A percentile compares a stretch with the other conserved stretches of the same genome.
phyloP scores from a whole-genome alignment of 2,329 filamentous ascomycete species.

The Venturia carpophila region DNA sequence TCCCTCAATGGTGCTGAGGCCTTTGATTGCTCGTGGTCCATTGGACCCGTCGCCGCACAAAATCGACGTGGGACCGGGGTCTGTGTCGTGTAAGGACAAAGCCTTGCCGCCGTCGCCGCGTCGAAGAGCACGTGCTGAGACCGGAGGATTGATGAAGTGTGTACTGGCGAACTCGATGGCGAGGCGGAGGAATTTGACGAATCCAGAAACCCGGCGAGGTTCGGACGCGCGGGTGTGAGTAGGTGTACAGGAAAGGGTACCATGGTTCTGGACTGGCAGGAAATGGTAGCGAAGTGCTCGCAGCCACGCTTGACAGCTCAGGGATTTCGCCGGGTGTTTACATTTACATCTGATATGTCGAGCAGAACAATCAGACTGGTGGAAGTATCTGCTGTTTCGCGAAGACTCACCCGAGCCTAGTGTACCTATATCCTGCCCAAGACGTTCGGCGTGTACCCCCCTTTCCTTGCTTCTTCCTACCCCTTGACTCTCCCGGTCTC shows the following conservation, averaged over 20 bases:
- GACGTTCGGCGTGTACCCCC: neutral
- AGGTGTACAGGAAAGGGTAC: too few species aligned
- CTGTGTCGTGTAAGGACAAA: slow-evolving; percentile 16
- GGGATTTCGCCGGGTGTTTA: neutral
- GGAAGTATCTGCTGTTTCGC: neutral
- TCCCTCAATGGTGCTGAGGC: slow-evolving; percentile 15
- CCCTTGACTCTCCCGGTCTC: neutral
- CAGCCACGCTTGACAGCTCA: neutral
- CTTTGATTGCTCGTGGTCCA: slow-evolving; percentile 14
- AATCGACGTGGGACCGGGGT: neutral
- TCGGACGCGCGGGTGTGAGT: neutral
- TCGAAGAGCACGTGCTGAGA: slow-evolving; percentile 20
- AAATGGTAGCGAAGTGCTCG: neutral
- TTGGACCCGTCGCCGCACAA: slow-evolving; percentile 14
- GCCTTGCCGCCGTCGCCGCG: slow-evolving; percentile 23
- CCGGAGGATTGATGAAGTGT: slow-evolving; percentile 23
- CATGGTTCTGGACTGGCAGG: neutral
- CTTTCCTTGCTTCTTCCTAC: neutral
- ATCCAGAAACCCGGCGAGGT: neutral
- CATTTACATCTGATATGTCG: neutral
- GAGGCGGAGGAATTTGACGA: slow-evolving; percentile 22
- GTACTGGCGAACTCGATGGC: slow-evolving; percentile 25
- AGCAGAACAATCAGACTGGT: neutral
- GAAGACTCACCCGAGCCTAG: too few species aligned
- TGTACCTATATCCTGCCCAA: neutral